Conservation (phyloP, 768 basidiomycete genomes). For the Termitomyces sp. region DNA sequence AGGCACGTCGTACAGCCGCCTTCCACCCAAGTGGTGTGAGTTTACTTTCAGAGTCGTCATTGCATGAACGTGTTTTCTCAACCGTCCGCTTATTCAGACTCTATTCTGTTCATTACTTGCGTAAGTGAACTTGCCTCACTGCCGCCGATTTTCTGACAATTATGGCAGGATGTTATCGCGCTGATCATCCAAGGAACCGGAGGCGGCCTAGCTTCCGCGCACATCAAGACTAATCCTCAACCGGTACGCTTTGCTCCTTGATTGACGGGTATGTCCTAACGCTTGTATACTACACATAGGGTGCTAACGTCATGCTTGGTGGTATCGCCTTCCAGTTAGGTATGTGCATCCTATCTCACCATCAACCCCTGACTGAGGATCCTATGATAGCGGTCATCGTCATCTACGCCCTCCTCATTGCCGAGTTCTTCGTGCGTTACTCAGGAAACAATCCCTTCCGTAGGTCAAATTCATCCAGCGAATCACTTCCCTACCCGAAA, state of each 20-base stretch:
- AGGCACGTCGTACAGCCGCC: conserved; percentile 45
- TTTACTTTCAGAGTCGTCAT: neutral
- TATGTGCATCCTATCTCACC: conserved; percentile 14
- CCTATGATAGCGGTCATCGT: conserved; percentile 32
- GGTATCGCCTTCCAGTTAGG: conserved; percentile 60
- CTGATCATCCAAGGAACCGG: conserved; percentile 63
- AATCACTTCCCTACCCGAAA: neutral
- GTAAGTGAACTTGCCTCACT: conserved; percentile 16
- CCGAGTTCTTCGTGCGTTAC: conserved; percentile 44
- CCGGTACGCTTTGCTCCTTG: conserved; percentile 6
- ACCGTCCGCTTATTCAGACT: conserved; percentile 22
- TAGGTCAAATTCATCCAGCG: neutral
- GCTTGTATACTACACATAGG: conserved; percentile 8
- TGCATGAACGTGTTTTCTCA: neutral
- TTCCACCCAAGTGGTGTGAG: conserved; percentile 37
- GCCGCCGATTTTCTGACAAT: neutral
- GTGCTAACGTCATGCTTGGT: conserved; percentile 43
- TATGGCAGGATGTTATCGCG: conserved; percentile 45
- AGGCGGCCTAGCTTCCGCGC: conserved; percentile 41
- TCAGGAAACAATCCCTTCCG: conserved; percentile 27
- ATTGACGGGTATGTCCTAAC: too few relatives aligned
- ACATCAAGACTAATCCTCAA: conserved; percentile 13
- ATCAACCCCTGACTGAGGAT: neutral
- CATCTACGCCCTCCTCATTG: conserved; percentile 33
- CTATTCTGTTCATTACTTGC: conserved; percentile 31